Percentiles rank a stretch among this genome's conserved stretches.
Conservation (phyloP, 1,284 basidiomycete species). For the Mycocalia duriaeana region DNA sequence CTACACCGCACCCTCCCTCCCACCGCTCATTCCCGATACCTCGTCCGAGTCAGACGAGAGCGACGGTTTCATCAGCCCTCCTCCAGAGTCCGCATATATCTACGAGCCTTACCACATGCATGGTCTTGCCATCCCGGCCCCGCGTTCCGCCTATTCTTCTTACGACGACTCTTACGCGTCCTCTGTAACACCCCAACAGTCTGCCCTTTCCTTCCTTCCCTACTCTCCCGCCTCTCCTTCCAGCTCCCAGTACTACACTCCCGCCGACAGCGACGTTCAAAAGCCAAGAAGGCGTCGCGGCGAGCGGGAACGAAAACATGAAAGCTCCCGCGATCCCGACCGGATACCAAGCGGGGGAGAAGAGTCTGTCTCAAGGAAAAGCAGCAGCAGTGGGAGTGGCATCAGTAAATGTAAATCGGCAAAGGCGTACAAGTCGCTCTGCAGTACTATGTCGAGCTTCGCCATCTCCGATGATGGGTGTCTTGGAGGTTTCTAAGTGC, state of each 20-base stretch:
- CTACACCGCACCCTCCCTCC: slow-evolving; percentile 21
- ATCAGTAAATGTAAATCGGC: no score
- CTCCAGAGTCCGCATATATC: slow-evolving; percentile 17
- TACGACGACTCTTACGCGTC: neutral
- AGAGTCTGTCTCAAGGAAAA: slow-evolving; percentile 13
- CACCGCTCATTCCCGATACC: slow-evolving; percentile 48
- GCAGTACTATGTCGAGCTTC: slow-evolving; percentile 19
- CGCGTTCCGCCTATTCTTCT: neutral
- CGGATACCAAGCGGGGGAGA: slow-evolving; percentile 28
- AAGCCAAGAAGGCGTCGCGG: slow-evolving; percentile 20
- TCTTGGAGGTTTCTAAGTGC: slow-evolving; percentile 32
- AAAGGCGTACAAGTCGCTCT: slow-evolving; percentile 9
- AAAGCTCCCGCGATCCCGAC: slow-evolving; percentile 27
- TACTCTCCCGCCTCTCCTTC: slow-evolving; percentile 21
- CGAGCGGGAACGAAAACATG: slow-evolving; percentile 23
- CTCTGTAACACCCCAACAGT: slow-evolving; percentile 13
- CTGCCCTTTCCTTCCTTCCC: slow-evolving; percentile 22
- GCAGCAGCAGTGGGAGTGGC: slow-evolving; percentile 10
- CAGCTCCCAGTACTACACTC: slow-evolving; percentile 11
- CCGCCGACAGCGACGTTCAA: slow-evolving; percentile 12
- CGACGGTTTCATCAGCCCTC: slow-evolving; percentile 41
- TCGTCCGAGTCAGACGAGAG: slow-evolving; percentile 60
- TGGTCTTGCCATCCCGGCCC: slow-evolving; percentile 20
- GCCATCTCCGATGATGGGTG: slow-evolving; percentile 30
- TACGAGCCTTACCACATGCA: slow-evolving; percentile 15